Evolutionary conservation across 164 flowering plant species (phyloP), one percentile per base, ranked within the genome.

Genomic region (Pachysandra terminalis): DNA sequence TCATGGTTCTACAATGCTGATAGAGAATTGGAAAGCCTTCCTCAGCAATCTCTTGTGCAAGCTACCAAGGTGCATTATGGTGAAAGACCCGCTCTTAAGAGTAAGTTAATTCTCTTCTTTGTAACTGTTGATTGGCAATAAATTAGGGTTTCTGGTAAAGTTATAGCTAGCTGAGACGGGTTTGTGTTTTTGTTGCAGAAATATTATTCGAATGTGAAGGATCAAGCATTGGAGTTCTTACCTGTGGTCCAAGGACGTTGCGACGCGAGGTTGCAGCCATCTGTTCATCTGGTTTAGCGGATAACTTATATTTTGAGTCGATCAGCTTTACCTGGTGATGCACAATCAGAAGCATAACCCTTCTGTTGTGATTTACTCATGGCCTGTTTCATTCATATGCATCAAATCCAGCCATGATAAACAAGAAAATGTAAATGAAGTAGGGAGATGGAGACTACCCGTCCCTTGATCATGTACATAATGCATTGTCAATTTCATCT

Each of bases 61-160:
- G 76, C 85, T 26, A 86, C 85, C 69, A 84, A 76, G 23, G 79
- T 87, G 69, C 86, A 85, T 62, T 85, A 75, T 65, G 96, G 92
- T 14, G 61, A 62, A 69, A 83, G 93, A 68, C 97, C 98, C 49
- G 80, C 89, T 65, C 81, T 93, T 0, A 87, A 77, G 71, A 68
- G 82, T 73, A 79, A 59, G 68, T 37, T 22, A 23, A 3, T 55
- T 15, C 3, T 52, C 26, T 48, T 59, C 48, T 24, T n/a, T n/a
- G n/a, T n/a, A n/a, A n/a, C 54, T 10, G 14, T 15, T 49, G 12
- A 5, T 1, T 48, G 5, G 16, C 27, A 9, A 27, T 27, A 22
- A 16, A 3, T 32, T 5, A 9, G 52, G 26, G 5, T 12, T 9
- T 22, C 21, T 8, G 45, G 24, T 25, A 10, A 9, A 65, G 52